Evolutionary conservation across 345 rosid species (phyloP).

Genomic region (Populus ilicifolia): DNA sequence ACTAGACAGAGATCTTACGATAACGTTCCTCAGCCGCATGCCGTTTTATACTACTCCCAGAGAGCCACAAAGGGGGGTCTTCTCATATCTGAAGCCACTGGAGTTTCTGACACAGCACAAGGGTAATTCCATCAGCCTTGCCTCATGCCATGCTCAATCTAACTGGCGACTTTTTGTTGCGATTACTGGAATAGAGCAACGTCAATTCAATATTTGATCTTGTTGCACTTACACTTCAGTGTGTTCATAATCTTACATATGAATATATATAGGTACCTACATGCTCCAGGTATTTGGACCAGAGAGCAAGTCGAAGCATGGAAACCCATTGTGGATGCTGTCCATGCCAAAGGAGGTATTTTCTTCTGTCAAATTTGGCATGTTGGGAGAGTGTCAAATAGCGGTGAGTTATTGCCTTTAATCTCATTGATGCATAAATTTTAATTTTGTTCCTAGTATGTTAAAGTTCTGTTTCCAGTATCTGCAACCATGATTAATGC

Average conservation of each 20-base stretch:
- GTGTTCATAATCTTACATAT: neutral
- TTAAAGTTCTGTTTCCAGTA: too few relatives aligned
- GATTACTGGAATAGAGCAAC: too few relatives aligned
- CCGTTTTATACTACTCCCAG: constrained; percentile 66
- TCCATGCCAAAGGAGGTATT: constrained; percentile 72
- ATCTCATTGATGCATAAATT: too few relatives aligned
- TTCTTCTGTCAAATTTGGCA: constrained; percentile 77
- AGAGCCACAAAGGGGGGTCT: constrained; percentile 55
- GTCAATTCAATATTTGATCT: too few relatives aligned
- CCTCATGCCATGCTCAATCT: too few relatives aligned
- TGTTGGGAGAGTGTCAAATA: constrained; percentile 62
- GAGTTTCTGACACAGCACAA: constrained; percentile 59
- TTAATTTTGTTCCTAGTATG: too few relatives aligned
- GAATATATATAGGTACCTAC: constrained; percentile 29
- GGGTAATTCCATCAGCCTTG: constrained; percentile 26
- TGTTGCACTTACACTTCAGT: too few relatives aligned
- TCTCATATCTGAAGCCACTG: constrained; percentile 56
- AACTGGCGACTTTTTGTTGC: too few relatives aligned
- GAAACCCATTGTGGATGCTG: constrained; percentile 82
- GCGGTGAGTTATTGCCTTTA: constrained; percentile 18
- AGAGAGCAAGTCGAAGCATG: constrained; percentile 83
- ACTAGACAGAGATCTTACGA: constrained; percentile 54
- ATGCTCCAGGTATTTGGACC: constrained; percentile 70
- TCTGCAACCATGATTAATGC: too few relatives aligned
- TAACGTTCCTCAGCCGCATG: constrained; percentile 66